phyloP scores from a whole-genome alignment of 2,329 filamentous ascomycete genomes.

The Pseudogymnoascus pannorum region DNA sequence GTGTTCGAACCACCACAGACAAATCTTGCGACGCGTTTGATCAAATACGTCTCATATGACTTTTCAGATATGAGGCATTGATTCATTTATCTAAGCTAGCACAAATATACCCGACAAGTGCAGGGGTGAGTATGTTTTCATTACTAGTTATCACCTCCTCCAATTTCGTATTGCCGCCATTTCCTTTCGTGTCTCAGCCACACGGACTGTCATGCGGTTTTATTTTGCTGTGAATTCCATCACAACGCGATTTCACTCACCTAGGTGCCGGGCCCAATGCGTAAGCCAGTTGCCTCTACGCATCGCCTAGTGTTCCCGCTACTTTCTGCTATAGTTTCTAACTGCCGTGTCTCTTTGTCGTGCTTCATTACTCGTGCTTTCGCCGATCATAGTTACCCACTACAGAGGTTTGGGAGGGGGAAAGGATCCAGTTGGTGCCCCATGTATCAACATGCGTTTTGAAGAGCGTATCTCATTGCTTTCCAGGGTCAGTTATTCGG shows the following conservation, averaged over 20 bases:
- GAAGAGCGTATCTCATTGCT: background rate
- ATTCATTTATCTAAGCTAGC: background rate
- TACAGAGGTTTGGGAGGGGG: background rate
- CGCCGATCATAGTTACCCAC: background rate
- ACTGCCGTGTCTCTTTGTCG: background rate
- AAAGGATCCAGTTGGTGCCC: background rate
- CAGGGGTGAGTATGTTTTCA: conserved; percentile 4
- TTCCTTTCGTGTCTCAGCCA: conserved; percentile 7
- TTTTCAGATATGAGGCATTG: background rate
- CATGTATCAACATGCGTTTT: background rate
- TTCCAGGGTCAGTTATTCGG: background rate
- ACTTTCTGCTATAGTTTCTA: background rate
- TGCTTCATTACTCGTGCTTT: background rate
- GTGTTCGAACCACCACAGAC: background rate
- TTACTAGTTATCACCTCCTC: conserved; percentile 3
- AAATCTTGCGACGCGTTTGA: background rate
- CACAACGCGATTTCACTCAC: background rate
- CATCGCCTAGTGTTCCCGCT: background rate
- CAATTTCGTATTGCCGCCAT: conserved; percentile 1
- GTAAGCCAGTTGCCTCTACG: background rate
- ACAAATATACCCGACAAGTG: conserved; percentile 2
- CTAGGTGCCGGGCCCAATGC: background rate
- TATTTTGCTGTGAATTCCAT: conserved; percentile 1
- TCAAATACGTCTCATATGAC: conserved; percentile 3
- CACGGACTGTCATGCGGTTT: conserved; percentile 8